phyloP scores from a whole-genome alignment of 345 rosid species.

The Heritiera fomes region DNA sequence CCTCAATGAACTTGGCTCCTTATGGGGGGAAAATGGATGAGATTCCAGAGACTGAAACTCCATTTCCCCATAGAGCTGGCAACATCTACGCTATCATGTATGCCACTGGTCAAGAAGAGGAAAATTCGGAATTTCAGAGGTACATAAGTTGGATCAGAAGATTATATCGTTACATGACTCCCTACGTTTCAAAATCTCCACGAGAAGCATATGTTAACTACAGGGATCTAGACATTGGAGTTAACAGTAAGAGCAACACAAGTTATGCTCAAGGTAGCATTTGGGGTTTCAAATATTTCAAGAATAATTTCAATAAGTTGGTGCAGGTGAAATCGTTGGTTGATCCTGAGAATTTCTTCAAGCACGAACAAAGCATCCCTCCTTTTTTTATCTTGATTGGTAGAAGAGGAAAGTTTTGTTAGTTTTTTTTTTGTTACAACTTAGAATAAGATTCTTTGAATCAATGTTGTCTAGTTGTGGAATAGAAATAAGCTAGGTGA shows the following conservation, averaged over 20 bases:
- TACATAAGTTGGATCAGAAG: background rate
- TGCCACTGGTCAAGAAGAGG: background rate
- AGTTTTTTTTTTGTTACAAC: no score
- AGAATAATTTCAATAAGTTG: background rate
- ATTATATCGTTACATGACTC: background rate
- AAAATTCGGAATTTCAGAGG: background rate
- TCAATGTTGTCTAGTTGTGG: no score
- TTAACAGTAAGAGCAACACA: background rate
- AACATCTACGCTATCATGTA: background rate
- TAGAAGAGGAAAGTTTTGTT: no score
- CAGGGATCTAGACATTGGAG: background rate
- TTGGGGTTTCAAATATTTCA: background rate
- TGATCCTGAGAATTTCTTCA: background rate
- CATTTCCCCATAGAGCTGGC: constrained; percentile 1
- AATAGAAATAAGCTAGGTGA: no score
- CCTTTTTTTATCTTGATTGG: background rate
- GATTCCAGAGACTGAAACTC: background rate
- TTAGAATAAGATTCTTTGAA: no score
- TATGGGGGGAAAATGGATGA: background rate
- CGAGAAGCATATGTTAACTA: background rate
- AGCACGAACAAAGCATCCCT: constrained; percentile 9
- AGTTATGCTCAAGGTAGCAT: background rate
- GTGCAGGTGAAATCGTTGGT: background rate
- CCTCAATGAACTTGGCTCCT: background rate
- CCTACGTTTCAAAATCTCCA: background rate